Percentiles rank a stretch among this genome's conserved stretches.
Evolutionary conservation across 129 eudicot genomes (phyloP).

Genomic region (Silybum marianum): DNA sequence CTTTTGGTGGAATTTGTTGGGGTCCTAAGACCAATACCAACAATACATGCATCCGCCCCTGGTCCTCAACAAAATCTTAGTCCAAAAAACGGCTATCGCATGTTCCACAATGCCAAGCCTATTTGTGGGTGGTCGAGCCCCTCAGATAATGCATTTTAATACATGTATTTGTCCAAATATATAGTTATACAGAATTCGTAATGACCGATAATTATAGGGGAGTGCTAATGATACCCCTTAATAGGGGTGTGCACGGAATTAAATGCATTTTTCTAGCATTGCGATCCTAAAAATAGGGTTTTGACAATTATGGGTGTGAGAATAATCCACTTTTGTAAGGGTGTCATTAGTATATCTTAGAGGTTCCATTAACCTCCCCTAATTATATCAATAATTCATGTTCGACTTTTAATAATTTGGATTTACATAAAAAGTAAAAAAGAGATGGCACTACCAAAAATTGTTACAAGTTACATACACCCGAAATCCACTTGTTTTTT

Average conservation of each 20-base stretch:
- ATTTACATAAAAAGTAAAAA: not conserved
- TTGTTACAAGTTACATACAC: conserved; percentile 38
- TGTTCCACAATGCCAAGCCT: not conserved
- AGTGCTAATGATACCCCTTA: too few relatives aligned
- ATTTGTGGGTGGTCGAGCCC: not conserved
- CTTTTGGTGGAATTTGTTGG: too few relatives aligned
- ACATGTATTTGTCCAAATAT: not conserved
- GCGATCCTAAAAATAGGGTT: too few relatives aligned
- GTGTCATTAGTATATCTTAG: too few relatives aligned
- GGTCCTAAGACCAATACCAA: too few relatives aligned
- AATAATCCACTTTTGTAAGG: too few relatives aligned
- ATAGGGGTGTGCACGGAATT: too few relatives aligned
- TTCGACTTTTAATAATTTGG: not conserved
- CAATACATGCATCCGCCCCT: too few relatives aligned
- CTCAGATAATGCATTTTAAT: not conserved
- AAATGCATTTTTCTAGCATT: too few relatives aligned
- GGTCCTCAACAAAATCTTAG: not conserved
- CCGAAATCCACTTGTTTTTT: conserved; percentile 18
- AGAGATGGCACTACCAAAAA: conserved; percentile 28
- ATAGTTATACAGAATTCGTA: not conserved
- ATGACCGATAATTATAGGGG: not conserved
- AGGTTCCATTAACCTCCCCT: too few relatives aligned
- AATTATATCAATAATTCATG: not conserved
- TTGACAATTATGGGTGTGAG: too few relatives aligned
- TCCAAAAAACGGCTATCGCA: not conserved